A percentile compares a stretch with the other conserved stretches of the same genome.
phyloP scores from a whole-genome alignment of 345 rosid species.

The Carallia pectinifolia region DNA sequence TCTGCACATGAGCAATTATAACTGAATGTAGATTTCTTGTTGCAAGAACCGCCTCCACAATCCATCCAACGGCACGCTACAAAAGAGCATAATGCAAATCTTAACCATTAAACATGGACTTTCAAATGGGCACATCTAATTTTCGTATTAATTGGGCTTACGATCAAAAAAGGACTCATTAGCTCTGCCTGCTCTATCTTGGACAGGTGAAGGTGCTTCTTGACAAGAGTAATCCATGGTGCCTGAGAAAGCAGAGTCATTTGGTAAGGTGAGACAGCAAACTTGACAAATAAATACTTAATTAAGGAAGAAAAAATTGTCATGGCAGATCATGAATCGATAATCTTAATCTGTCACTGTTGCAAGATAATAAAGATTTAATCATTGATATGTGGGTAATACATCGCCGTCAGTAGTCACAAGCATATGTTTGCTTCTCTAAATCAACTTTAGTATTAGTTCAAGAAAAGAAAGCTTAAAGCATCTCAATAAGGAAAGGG shows the following conservation, averaged over 20 bases:
- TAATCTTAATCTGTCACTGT: too few relatives aligned
- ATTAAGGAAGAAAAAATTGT: too few relatives aligned
- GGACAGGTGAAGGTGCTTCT: slow-evolving; percentile 45
- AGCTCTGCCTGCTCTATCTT: slow-evolving; percentile 32
- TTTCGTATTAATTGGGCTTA: slow-evolving; percentile 24
- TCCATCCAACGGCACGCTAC: slow-evolving; percentile 68
- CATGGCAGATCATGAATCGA: too few relatives aligned
- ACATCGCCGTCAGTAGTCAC: neutral
- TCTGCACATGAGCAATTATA: slow-evolving; percentile 54
- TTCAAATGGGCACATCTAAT: neutral
- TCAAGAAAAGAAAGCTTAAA: too few relatives aligned
- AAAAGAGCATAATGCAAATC: neutral
- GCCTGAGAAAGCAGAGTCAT: slow-evolving; percentile 34
- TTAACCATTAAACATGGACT: neutral
- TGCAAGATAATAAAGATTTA: neutral
- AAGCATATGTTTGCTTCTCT: neutral
- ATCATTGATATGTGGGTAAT: slow-evolving; percentile 5
- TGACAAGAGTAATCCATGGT: slow-evolving; percentile 48
- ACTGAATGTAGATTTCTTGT: slow-evolving; percentile 40
- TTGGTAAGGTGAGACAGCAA: neutral
- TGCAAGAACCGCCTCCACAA: slow-evolving; percentile 81
- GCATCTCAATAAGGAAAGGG: neutral
- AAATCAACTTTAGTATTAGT: neutral
- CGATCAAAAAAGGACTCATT: slow-evolving; percentile 50
- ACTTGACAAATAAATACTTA: too few relatives aligned